phyloP scores from a whole-genome alignment of 129 eudicot genomes.

The Pseudognaphalium luteoalbum region DNA sequence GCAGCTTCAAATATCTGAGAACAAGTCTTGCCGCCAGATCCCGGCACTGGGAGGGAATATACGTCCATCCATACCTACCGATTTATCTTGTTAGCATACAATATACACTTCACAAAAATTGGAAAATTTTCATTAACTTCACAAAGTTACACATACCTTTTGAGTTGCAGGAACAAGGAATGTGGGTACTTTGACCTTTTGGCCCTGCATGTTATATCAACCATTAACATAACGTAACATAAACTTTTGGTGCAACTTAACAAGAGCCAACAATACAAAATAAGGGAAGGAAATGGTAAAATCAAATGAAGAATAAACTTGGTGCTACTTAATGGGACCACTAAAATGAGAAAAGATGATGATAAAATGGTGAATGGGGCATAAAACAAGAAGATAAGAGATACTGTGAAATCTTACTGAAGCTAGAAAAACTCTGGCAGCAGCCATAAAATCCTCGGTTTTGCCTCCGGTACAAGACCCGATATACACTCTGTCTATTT shows the following conservation, averaged over 20 bases:
- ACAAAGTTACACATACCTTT: constrained; percentile 55
- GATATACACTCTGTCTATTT: constrained; percentile 94
- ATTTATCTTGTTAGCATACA: constrained; percentile 16
- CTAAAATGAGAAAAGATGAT: constrained; percentile 1
- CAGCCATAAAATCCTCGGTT: constrained; percentile 92
- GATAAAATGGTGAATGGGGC: constrained; percentile 1
- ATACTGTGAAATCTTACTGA: constrained; percentile 49
- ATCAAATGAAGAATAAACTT: not conserved
- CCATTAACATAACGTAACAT: not conserved
- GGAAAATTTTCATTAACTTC: not conserved
- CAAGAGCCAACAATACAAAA: constrained; percentile 5
- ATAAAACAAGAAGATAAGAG: constrained; percentile 14
- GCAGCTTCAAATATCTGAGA: constrained; percentile 97
- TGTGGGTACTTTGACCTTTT: constrained; percentile 95
- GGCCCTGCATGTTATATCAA: constrained; percentile 54
- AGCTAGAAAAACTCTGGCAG: constrained; percentile 88
- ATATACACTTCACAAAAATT: not conserved
- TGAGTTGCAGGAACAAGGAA: constrained; percentile 99
- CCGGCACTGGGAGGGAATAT: constrained; percentile 92
- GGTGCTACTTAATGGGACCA: not conserved
- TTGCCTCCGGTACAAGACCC: constrained; percentile 99
- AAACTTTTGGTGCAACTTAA: not conserved
- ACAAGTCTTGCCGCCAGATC: constrained; percentile 96
- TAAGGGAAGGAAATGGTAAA: constrained; percentile 1
- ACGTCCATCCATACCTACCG: constrained; percentile 95